A percentile compares a stretch with the other conserved stretches of the same genome.
phyloP scores from a whole-genome alignment of 2,329 filamentous ascomycete species.

The Colletotrichum sublineola region DNA sequence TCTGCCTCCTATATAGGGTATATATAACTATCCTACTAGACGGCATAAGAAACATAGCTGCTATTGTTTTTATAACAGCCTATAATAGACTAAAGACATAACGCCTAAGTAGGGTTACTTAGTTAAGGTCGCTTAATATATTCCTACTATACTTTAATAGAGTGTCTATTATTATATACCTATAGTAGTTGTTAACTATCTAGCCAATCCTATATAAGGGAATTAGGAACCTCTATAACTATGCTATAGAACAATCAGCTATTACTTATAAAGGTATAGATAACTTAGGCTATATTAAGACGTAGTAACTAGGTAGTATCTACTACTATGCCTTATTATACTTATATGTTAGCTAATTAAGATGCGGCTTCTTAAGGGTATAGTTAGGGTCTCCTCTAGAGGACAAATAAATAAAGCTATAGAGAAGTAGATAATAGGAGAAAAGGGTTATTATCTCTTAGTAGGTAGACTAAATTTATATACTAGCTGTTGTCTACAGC shows the following conservation, averaged over 20 bases:
- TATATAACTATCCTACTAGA: constrained; percentile 5
- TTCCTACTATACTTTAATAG: constrained; percentile 3
- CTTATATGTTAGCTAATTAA: neutral
- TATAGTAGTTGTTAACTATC: neutral
- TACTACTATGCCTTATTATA: neutral
- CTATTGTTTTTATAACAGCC: constrained; percentile 6
- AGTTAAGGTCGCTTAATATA: neutral
- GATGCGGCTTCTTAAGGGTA: no score
- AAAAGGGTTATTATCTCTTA: no score
- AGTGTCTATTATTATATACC: neutral
- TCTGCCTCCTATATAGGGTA: no score
- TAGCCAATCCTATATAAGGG: constrained; percentile 1
- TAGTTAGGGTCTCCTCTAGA: no score
- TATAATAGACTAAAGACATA: neutral
- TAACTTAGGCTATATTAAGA: constrained; percentile 1
- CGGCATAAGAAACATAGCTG: neutral
- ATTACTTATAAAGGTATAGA: neutral
- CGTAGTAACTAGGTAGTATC: neutral
- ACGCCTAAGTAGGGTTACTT: neutral
- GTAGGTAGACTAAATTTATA: no score
- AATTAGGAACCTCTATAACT: neutral
- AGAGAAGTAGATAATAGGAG: no score
- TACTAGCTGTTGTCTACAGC: no score
- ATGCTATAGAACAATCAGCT: constrained; percentile 3
- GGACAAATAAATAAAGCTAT: no score